These are phyloP conservation scores for Pseudisothecium myosuroides DNA, from an alignment of 225 moss, liverwort and hornwort genomes.

Conservation along the genomic window DNA sequence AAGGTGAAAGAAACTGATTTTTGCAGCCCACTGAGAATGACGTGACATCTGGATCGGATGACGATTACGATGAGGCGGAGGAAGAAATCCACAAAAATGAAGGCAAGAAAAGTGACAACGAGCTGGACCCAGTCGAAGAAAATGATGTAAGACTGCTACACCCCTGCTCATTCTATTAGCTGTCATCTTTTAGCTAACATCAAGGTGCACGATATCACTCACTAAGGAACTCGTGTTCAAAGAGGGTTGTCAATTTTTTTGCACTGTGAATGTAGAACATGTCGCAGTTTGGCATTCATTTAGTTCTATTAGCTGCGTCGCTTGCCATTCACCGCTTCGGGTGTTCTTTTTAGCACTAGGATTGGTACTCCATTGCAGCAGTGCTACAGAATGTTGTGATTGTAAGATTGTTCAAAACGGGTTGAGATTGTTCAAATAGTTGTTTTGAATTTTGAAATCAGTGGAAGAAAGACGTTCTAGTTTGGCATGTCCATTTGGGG, in stretches of 20 bases:
- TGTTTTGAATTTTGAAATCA: not conserved
- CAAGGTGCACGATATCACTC: not conserved
- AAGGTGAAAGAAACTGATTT: not conserved
- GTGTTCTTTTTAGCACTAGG: not conserved
- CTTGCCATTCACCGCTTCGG: not conserved
- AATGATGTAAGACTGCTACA: constrained; percentile 34
- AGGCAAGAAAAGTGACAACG: constrained; percentile 37
- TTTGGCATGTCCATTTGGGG: not conserved
- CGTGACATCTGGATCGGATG: constrained; percentile 49
- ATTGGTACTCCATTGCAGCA: not conserved
- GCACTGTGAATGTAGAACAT: too few species aligned
- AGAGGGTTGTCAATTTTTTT: not conserved
- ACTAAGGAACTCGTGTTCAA: not conserved
- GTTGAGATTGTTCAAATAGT: not conserved
- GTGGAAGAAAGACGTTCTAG: not conserved
- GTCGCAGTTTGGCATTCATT: not conserved
- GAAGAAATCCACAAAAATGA: constrained; percentile 53
- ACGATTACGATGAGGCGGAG: constrained; percentile 68
- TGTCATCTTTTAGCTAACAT: not conserved
- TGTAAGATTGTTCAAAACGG: not conserved
- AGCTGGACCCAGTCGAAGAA: constrained; percentile 33
- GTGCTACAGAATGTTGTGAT: not conserved
- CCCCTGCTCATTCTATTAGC: not conserved
- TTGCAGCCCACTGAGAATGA: constrained; percentile 51
- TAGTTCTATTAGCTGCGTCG: not conserved